Conservation (phyloP, 1,284 basidiomycete genomes). For the Schizophyllum amplum region DNA sequence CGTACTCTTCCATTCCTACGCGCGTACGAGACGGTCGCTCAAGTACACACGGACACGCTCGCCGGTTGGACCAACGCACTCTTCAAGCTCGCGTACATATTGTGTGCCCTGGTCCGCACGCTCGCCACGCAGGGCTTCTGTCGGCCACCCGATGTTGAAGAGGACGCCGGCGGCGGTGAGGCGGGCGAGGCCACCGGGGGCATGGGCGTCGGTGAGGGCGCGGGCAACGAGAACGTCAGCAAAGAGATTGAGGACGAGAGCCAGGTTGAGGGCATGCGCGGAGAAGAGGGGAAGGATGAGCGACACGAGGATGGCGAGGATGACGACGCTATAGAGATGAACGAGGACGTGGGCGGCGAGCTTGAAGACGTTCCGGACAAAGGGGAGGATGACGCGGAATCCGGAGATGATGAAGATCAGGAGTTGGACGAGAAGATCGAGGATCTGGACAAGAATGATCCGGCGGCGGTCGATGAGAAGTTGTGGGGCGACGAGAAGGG, state of each 20-base stretch:
- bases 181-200: constrained; percentile 59
- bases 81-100: constrained; percentile 80
- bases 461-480: constrained; percentile 89
- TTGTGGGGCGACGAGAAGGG: constrained; percentile 86
- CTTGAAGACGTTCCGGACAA: constrained; percentile 74
- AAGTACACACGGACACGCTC: constrained; percentile 46
- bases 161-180: constrained; percentile 41
- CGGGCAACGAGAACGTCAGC: constrained; percentile 81
- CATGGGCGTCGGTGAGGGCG: constrained; percentile 81
- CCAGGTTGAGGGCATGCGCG: constrained; percentile 90
- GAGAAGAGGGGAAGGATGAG: constrained; percentile 38
- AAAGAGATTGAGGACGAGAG: constrained; percentile 93
- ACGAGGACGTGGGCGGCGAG: constrained; percentile 73
- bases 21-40: constrained; percentile 43
- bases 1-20: constrained; percentile 62
- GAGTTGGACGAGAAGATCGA: constrained; percentile 81
- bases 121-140: constrained; percentile 90
- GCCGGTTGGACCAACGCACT: constrained; percentile 68
- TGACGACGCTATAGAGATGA: constrained; percentile 67
- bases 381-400: constrained; percentile 44
- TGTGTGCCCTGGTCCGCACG: constrained; percentile 68
- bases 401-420: constrained; percentile 39
- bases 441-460: constrained; percentile 82
- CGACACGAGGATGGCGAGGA: constrained; percentile 57
- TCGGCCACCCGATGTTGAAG: constrained; percentile 66